These are phyloP conservation scores for Phytophthora lateralis DNA, from an alignment of 352 stramenopile species.

Conservation along the genomic window DNA sequence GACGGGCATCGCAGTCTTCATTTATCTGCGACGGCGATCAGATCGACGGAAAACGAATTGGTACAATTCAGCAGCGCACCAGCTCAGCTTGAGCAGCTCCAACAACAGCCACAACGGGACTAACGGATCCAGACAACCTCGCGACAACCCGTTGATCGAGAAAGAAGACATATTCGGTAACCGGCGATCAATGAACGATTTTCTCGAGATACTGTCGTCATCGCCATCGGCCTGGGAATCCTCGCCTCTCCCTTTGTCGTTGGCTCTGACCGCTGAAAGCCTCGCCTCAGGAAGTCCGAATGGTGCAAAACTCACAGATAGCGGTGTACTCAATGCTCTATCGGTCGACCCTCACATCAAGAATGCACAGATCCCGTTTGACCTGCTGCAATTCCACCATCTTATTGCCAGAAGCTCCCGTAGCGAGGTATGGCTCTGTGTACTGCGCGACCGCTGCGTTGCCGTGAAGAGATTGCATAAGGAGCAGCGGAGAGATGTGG, in stretches of 20 bases:
- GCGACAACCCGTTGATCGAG: slow-evolving; percentile 7
- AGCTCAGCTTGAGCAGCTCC: slow-evolving; percentile 6
- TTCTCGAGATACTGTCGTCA: slow-evolving; percentile 20
- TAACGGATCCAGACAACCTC: neutral
- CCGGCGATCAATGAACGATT: slow-evolving; percentile 8
- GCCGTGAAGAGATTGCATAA: slow-evolving; percentile 47
- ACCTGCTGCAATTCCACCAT: slow-evolving; percentile 42
- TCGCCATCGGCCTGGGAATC: slow-evolving; percentile 13
- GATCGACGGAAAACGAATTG: slow-evolving; percentile 1
- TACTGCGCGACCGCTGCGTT: slow-evolving; percentile 38
- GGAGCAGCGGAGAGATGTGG: slow-evolving; percentile 17
- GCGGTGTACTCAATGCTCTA: slow-evolving; percentile 25
- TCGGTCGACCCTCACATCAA: slow-evolving; percentile 30
- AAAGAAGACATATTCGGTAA: slow-evolving; percentile 23
- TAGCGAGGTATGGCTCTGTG: slow-evolving; percentile 44
- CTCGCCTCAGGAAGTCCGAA: slow-evolving; percentile 21
- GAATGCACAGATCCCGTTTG: slow-evolving; percentile 36
- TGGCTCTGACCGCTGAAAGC: slow-evolving; percentile 26
- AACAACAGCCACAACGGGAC: neutral
- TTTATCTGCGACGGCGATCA: slow-evolving; percentile 26
- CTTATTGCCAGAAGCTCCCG: slow-evolving; percentile 30
- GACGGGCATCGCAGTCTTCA: slow-evolving; percentile 21
- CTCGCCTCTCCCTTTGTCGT: slow-evolving; percentile 21
- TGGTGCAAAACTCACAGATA: slow-evolving; percentile 1
- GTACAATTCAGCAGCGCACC: slow-evolving; percentile 9